Percentiles rank a stretch among this genome's conserved stretches.
Conservation (phyloP, 768 basidiomycete species). For the Rhodotorula paludigena region DNA sequence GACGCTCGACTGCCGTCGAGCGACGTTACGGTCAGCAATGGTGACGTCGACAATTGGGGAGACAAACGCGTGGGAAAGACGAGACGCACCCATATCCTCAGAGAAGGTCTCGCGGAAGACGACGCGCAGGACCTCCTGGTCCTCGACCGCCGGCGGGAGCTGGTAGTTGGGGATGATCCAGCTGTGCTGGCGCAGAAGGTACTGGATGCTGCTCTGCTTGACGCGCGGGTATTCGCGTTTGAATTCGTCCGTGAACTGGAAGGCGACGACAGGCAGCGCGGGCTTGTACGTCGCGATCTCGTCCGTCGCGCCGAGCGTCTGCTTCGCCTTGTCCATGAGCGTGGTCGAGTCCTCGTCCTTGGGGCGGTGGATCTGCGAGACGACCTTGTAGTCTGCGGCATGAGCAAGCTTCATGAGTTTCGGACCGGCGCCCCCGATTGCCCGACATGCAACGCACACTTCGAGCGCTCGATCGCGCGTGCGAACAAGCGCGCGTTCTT, state of each 20-base stretch:
- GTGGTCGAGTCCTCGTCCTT: constrained; percentile 42
- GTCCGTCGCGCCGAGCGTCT: constrained; percentile 51
- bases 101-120: constrained; percentile 49
- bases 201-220: constrained; percentile 56
- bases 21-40: too few species aligned
- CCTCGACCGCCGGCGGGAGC: constrained; percentile 55
- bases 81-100: constrained; percentile 32
- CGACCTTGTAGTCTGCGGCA: constrained; percentile 42
- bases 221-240: constrained; percentile 41
- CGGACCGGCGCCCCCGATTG: too few species aligned
- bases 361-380: constrained; percentile 55
- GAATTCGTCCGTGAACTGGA: constrained; percentile 57
- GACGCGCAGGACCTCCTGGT: constrained; percentile 59
- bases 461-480: constrained; percentile 59
- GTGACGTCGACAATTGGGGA: background rate
- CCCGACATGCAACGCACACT: constrained; percentile 49
- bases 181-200: constrained; percentile 50
- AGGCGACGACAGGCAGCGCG: constrained; percentile 56
- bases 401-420: too few species aligned
- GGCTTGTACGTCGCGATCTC: constrained; percentile 54
- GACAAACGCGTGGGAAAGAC: background rate
- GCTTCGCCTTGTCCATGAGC: constrained; percentile 46
- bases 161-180: constrained; percentile 53
- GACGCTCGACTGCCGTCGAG: constrained; percentile 49
- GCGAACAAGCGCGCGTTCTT: constrained; percentile 55